Base-by-base conservation (phyloP, 495 filamentous ascomycete species). In the Aspergillus wentii region DNA sequence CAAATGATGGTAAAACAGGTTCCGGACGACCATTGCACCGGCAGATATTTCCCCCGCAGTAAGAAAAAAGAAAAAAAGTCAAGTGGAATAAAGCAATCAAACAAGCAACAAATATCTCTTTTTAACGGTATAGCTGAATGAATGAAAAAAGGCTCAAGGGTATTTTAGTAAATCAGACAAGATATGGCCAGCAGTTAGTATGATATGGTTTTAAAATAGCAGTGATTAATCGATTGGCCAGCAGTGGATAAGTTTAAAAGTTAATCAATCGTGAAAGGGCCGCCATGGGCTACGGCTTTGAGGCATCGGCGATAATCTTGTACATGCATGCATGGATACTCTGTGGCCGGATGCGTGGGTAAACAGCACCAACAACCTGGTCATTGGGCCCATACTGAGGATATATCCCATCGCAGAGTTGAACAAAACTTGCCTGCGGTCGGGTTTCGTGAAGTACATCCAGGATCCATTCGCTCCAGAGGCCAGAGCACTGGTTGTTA, bases 401-500 rank as follows among this genome's bases (percentile, higher is more conserved):
- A 26, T 51, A 55, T 25, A 79, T 75, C 1, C 70, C 70, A 11
- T 83, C 78, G 8, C 69, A 51, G 16, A 80, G 69, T 43, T 81
- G 74, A 33, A 75, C 61, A 49, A 75, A 86, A 5, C 58, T 55
- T 2, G 73, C 74, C 3, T 62, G 41, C 0, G 82, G 78, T 16
- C 81, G 70, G 13, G 71, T 64, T 17, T 57, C 54, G 25, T 65
- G 57, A 5, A 86, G 64, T 20, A 69, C 62, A 15, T 70, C 62
- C 3, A 85, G 56, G 38, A 85, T 86, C 6, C 69, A 57, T 5
- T 78, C 73, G 54, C 76, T 85, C 82, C 82, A 87, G 2, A 87
- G 69, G 8, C 83, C 83, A 1, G 74, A 76, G 44, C 75, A 79
- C 50, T 71, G 54, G 13, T 73, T 69, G 43, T 76, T 59, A 10